Conservation (phyloP, 768 basidiomycete genomes). For the Pleurotus citrinopileatus region DNA sequence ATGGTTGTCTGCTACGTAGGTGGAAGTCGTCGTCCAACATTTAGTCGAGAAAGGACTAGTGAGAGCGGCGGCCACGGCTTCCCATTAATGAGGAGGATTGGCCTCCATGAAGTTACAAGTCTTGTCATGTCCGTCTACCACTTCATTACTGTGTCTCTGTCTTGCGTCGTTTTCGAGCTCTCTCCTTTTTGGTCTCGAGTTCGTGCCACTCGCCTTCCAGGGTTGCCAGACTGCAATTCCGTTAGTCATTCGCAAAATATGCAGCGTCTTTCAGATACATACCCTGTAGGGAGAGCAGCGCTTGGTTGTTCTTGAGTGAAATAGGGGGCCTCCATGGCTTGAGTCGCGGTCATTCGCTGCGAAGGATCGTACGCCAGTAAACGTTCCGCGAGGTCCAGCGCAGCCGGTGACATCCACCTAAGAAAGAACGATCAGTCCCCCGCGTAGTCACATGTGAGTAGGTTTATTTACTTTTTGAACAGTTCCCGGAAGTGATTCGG, state of each 20-base stretch:
- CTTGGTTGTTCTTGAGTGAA: constrained; percentile 79
- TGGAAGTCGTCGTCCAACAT: constrained; percentile 85
- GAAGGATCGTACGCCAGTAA: constrained; percentile 81
- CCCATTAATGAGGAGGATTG: constrained; percentile 4
- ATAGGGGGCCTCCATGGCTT: constrained; percentile 82
- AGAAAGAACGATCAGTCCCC: neutral
- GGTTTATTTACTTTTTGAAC: constrained; percentile 72
- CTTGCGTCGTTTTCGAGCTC: constrained; percentile 76
- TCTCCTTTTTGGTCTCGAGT: constrained; percentile 90
- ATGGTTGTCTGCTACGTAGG: constrained; percentile 38
- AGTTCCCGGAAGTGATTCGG: constrained; percentile 76
- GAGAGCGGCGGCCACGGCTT: constrained; percentile 24
- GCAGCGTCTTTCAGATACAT: constrained; percentile 26
- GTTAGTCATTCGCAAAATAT: constrained; percentile 12
- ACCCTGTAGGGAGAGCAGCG: constrained; percentile 78
- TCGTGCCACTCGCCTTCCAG: constrained; percentile 98
- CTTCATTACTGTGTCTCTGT: constrained; percentile 43
- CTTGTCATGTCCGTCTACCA: constrained; percentile 6
- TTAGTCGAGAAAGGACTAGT: constrained; percentile 72
- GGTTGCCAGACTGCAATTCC: constrained; percentile 56
- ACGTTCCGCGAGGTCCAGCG: constrained; percentile 81
- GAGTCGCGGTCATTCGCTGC: constrained; percentile 69
- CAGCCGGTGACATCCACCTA: constrained; percentile 86
- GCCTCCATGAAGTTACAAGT: constrained; percentile 23
- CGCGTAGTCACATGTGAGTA: neutral